Conservation (phyloP, 2,329 filamentous ascomycete species). For the Tothia fuscella region DNA sequence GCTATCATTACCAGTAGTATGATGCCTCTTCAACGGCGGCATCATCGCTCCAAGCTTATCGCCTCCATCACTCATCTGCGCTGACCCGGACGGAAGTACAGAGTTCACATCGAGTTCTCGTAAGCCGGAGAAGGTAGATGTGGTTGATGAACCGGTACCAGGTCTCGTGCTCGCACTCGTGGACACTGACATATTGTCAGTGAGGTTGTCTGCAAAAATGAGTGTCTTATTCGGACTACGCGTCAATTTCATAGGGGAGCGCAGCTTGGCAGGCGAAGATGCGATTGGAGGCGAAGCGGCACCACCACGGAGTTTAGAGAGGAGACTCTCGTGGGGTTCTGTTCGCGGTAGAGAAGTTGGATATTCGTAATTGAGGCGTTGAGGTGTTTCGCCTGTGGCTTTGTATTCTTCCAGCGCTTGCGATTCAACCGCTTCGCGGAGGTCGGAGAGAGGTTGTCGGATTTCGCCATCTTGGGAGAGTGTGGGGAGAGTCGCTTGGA, state of each 20-base stretch:
- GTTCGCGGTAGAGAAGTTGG: slow-evolving; percentile 70
- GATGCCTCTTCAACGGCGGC: slow-evolving; percentile 33
- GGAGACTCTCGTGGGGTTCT: slow-evolving; percentile 44
- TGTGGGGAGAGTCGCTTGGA: slow-evolving; percentile 50
- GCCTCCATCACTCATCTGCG: slow-evolving; percentile 22
- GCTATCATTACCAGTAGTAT: slow-evolving; percentile 18
- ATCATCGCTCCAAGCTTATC: slow-evolving; percentile 19
- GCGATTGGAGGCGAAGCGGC: slow-evolving; percentile 15
- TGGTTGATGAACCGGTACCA: slow-evolving; percentile 11
- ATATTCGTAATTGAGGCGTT: slow-evolving; percentile 70
- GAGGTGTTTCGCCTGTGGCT: slow-evolving; percentile 75
- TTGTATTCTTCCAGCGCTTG: slow-evolving; percentile 66
- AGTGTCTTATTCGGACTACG: slow-evolving; percentile 28
- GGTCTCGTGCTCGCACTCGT: slow-evolving; percentile 17
- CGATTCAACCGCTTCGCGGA: slow-evolving; percentile 56
- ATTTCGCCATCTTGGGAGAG: slow-evolving; percentile 44
- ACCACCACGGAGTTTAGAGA: slow-evolving; percentile 36
- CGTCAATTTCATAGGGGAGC: slow-evolving; percentile 28
- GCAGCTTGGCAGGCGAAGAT: no score
- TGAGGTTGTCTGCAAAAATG: slow-evolving; percentile 15
- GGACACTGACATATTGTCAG: slow-evolving; percentile 6
- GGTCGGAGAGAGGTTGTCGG: slow-evolving; percentile 55
- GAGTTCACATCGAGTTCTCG: slow-evolving; percentile 39
- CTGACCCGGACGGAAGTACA: slow-evolving; percentile 17
- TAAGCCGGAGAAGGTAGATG: slow-evolving; percentile 20